Conservation (phyloP, 176 grass and related monocot species). For the Rhynchospora tenuis region DNA sequence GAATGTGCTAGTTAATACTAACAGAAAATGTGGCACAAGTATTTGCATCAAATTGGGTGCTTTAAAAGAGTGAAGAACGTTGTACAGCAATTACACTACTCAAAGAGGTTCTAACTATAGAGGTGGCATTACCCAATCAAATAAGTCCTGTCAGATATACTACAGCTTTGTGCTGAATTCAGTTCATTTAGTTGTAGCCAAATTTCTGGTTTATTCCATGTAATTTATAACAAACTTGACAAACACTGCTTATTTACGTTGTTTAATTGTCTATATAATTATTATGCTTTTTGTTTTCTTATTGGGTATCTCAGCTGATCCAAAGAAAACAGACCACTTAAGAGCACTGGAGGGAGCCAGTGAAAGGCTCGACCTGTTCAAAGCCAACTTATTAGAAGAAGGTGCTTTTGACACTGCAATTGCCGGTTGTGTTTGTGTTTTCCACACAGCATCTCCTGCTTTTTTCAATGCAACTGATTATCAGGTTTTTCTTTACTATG, state of each 20-base stretch:
- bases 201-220: too few species aligned
- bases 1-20: too few species aligned
- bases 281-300: conserved; percentile 15
- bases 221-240: too few species aligned
- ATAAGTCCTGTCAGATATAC: too few species aligned
- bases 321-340: conserved; percentile 49
- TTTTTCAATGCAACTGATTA: neutral
- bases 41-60: too few species aligned
- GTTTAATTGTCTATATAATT: neutral
- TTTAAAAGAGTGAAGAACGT: too few species aligned
- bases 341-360: conserved; percentile 34
- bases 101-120: too few species aligned
- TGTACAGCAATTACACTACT: too few species aligned
- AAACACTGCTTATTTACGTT: neutral
- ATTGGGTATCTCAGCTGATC: conserved; percentile 32
- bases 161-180: too few species aligned
- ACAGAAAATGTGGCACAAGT: too few species aligned
- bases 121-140: too few species aligned
- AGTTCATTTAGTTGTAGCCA: too few species aligned
- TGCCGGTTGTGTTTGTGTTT: conserved; percentile 45
- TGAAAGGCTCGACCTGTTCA: conserved; percentile 54
- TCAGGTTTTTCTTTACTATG: conserved; percentile 11
- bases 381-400: conserved; percentile 52
- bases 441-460: conserved; percentile 56
- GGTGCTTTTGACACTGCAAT: conserved; percentile 29